A percentile compares a stretch with the other conserved stretches of the same genome.
Conservation (phyloP, 1,284 basidiomycete genomes). For the Rhodotorula sp. region DNA sequence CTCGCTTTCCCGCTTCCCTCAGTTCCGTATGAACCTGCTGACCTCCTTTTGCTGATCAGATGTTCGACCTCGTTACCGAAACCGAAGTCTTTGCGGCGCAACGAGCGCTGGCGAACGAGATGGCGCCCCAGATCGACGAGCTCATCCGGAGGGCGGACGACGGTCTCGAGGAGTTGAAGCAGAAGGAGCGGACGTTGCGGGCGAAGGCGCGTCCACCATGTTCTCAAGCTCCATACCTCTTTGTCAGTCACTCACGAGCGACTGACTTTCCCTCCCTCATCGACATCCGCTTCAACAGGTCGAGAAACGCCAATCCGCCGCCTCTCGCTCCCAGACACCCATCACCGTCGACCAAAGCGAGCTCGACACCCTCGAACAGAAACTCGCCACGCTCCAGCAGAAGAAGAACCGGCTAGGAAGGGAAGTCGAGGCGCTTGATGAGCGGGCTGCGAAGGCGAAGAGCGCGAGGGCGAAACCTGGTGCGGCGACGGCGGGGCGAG, state of each 20-base stretch:
- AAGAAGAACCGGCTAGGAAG: slow-evolving; percentile 21
- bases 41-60: slow-evolving; percentile 1
- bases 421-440: slow-evolving; percentile 24
- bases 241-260: neutral
- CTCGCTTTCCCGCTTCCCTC: neutral
- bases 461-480: neutral
- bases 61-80: slow-evolving; percentile 38
- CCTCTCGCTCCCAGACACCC: neutral
- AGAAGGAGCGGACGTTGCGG: slow-evolving; percentile 24
- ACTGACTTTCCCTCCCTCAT: too few relatives aligned
- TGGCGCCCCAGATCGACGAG: slow-evolving; percentile 41
- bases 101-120: slow-evolving; percentile 33
- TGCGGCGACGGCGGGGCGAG: neutral
- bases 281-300: neutral
- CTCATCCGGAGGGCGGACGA: slow-evolving; percentile 35
- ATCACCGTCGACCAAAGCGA: neutral
- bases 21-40: neutral
- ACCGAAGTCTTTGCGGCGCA: slow-evolving; percentile 34
- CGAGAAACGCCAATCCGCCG: slow-evolving; percentile 18
- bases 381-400: slow-evolving; percentile 15
- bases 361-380: slow-evolving; percentile 21
- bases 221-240: too few relatives aligned
- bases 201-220: slow-evolving; percentile 17
- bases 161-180: slow-evolving; percentile 36
- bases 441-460: slow-evolving; percentile 1